Evolutionary conservation across 2,329 filamentous ascomycete species (phyloP), one percentile per base, ranked within the genome.

Genomic region (Rachicladosporium sp.): DNA sequence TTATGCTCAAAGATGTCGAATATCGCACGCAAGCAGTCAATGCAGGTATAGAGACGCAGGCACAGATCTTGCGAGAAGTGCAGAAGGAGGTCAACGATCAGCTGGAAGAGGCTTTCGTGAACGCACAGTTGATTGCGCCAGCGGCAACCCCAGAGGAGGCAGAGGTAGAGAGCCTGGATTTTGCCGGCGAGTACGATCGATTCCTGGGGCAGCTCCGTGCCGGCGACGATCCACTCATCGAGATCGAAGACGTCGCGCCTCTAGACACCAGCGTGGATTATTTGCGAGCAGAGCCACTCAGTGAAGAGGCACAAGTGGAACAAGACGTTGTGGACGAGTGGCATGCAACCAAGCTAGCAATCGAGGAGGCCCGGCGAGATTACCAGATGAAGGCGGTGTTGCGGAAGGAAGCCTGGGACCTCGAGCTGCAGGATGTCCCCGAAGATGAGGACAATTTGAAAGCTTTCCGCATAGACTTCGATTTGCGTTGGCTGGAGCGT

Each of bases 61-160:
- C 40, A 1, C 33, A 27, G n/a, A 29, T 8, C 4, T 21, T 48
- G 8, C 31, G 33, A 4, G 15, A 38, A 6, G 10, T 39, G 4
- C 45, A 44, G 6, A 31, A 29, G 4, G 31, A 13, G 10, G 30
- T 41, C 11, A 41, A 12, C 10, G 40, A 35, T 1, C 21, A 29
- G 9, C 33, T 50, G 3, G 45, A 46, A n/a, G 43, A 46, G 6
- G 40, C 43, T 4, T 46, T 44, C 29, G 31, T 45, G 2, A 15
- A 15, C 21, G 47, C 43, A 5, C 29, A 29, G 3, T 19, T 47
- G 9, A 11, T 46, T 10, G 30, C 29, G 1, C 35, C 35, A 1
- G 13, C 10, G 9, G 29, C 29, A 4, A 30, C 31, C 2, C 31
- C 13, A 4, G 13, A 10, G 10, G 35, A 31, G 5, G 13, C 36